Base-by-base conservation (phyloP, 2,329 filamentous ascomycete species). In the Myriosclerotinia curreyana region DNA sequence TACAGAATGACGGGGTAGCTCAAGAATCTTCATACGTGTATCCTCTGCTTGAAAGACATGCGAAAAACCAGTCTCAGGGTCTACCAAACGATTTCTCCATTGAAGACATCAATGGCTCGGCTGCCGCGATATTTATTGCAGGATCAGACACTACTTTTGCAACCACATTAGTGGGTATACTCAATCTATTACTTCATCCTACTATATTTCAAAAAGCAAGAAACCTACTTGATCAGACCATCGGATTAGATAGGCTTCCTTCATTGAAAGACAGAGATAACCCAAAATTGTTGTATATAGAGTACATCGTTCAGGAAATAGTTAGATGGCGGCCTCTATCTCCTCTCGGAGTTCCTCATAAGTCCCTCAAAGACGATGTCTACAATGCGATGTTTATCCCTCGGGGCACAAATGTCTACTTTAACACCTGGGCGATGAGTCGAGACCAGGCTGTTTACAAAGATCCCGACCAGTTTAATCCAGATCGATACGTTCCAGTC, bases 371-470 rank as follows among this genome's bases (percentile, higher is more conserved):
- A 54, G 83, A 86, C 56, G 84, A 87, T 63, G 75, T 80, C 14
- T 87, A 86, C 69, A 76, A 81, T 25, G 83, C 79, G 42, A 82
- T 83, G 73, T 79, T 80, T 65, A 85, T 87, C 58, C 83, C 83
- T 12, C 80, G 79, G n/a, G 84, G 83, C 79, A 82, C 71, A 70
- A 79, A 56, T 77, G 79, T n/a, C 73, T 80, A 77, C 60, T 76
- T 77, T 38, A 82, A 83, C 80, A 77, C 67, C 60, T 83, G 80
- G 77, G 79, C 80, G 48, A 82, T 87, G 74, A 82, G 83, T 71
- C 82, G 83, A 52, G 78, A 83, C 66, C 68, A 76, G 58, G 56
- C 62, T 4, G 71, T 75, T 2, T 83, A 82, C 72, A 64, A 61
- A 4, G 66, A 79, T 58, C 79, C 80, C 1, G 75, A 79, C 25